These are phyloP conservation scores for Plantago major DNA, from an alignment of 257 asterid species.

Conservation along the genomic window DNA sequence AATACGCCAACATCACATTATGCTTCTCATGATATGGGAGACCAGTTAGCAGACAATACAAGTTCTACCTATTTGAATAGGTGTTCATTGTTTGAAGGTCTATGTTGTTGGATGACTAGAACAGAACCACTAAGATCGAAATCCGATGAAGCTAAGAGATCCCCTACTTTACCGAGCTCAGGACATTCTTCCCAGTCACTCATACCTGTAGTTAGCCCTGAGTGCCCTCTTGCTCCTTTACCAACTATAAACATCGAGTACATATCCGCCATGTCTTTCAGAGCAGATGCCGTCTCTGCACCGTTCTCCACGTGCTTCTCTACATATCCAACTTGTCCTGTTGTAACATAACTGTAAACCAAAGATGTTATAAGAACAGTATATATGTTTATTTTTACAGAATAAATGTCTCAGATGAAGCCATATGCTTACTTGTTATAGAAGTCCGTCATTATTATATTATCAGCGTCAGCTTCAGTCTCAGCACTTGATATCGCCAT, in stretches of 20 bases:
- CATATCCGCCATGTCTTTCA: slow-evolving; percentile 93
- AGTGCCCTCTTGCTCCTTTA: slow-evolving; percentile 66
- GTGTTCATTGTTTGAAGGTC: slow-evolving; percentile 40
- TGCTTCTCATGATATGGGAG: background rate
- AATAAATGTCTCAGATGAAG: background rate
- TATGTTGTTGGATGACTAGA: slow-evolving; percentile 77
- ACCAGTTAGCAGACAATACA: background rate
- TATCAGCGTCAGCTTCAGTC: slow-evolving; percentile 59
- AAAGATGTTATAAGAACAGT: background rate
- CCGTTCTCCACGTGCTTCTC: slow-evolving; percentile 85
- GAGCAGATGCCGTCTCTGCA: slow-evolving; percentile 63
- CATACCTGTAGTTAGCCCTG: slow-evolving; percentile 67
- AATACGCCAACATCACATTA: background rate
- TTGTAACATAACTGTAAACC: slow-evolving; percentile 63
- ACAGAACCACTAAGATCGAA: slow-evolving; percentile 88
- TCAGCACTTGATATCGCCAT: slow-evolving; percentile 63
- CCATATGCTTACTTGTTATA: slow-evolving; percentile 59
- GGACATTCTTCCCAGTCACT: slow-evolving; percentile 99
- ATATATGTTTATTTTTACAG: background rate
- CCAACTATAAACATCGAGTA: slow-evolving; percentile 92
- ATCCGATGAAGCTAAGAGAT: slow-evolving; percentile 89
- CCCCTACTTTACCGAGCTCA: slow-evolving; percentile 96
- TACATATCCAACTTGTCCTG: slow-evolving; percentile 90
- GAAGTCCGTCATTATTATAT: slow-evolving; percentile 58
- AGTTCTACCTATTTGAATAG: slow-evolving; percentile 32